Percentiles rank a stretch among this genome's conserved stretches.
These are phyloP conservation scores for Cladobotryum mycophilum DNA, from an alignment of 2,329 filamentous ascomycete genomes.

Conservation along the genomic window DNA sequence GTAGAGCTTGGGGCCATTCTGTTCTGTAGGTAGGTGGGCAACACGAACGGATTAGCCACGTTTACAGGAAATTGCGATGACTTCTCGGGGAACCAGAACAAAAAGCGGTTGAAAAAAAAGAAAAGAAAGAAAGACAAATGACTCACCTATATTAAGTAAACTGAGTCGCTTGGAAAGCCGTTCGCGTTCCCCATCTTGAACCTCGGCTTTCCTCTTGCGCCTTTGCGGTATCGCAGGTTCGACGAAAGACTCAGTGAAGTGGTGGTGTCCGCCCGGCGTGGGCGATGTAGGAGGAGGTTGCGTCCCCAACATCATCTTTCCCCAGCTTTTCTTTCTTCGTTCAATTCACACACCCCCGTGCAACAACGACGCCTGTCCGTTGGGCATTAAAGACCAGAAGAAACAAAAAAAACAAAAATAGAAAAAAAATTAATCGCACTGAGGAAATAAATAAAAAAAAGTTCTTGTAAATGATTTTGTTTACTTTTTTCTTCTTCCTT, in stretches of 20 bases:
- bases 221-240: slow-evolving; percentile 9
- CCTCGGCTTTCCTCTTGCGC: slow-evolving; percentile 56
- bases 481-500: no score
- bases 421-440: no score
- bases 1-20: slow-evolving; percentile 58
- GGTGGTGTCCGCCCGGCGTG: slow-evolving; percentile 7
- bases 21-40: slow-evolving; percentile 38
- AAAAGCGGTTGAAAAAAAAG: not conserved
- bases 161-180: slow-evolving; percentile 80
- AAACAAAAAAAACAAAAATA: no score
- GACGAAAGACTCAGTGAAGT: slow-evolving; percentile 2
- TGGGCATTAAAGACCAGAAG: no score
- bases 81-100: not conserved
- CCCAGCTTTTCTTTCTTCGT: not conserved
- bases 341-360: slow-evolving; percentile 1
- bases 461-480: no score
- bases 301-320: slow-evolving; percentile 15
- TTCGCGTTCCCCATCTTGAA: slow-evolving; percentile 63
- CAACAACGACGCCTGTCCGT: no score
- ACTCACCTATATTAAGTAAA: slow-evolving; percentile 69
- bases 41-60: not conserved
- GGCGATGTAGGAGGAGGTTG: slow-evolving; percentile 13
- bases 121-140: slow-evolving; percentile 3
- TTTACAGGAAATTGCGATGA: not conserved
- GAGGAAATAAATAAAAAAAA: no score